Evolutionary conservation across 2,329 filamentous ascomycete genomes (phyloP).

Genomic region (Raffaelea albimanens): DNA sequence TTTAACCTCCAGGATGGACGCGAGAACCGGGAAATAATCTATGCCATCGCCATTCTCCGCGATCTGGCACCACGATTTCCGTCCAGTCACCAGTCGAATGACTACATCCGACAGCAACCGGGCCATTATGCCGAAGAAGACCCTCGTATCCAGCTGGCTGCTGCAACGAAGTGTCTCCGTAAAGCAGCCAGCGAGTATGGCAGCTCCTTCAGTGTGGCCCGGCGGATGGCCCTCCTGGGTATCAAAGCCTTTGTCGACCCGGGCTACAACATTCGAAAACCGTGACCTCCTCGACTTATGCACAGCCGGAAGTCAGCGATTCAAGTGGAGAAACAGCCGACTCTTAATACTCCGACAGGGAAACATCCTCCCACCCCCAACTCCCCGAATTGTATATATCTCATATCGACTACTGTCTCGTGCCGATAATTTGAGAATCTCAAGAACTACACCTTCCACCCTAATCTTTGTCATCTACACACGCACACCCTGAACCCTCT

Average conservation of each 20-base stretch:
- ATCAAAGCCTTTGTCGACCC: conserved; percentile 48
- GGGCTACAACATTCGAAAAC: conserved; percentile 32
- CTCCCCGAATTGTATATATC: too few species aligned
- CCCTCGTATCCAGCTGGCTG: conserved; percentile 54
- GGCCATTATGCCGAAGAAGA: conserved; percentile 54
- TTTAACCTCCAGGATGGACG: conserved; percentile 65
- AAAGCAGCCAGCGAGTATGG: conserved; percentile 52
- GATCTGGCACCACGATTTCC: conserved; percentile 60
- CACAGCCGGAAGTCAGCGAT: too few species aligned
- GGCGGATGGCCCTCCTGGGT: conserved; percentile 60
- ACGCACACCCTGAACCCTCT: too few species aligned
- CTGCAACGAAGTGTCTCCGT: conserved; percentile 61
- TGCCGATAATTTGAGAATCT: too few species aligned
- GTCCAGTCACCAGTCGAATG: conserved; percentile 37
- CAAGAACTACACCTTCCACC: too few species aligned
- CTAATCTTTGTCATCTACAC: too few species aligned
- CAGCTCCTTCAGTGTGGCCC: conserved; percentile 66
- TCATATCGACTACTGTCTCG: too few species aligned
- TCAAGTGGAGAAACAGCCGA: too few species aligned
- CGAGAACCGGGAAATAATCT: conserved; percentile 84
- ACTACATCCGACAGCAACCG: conserved; percentile 34
- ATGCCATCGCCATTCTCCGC: conserved; percentile 74
- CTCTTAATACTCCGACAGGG: too few species aligned
- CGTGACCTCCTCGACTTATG: neutral
- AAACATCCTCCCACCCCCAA: too few species aligned